Conservation (phyloP, 345 rosid species). For the Microthlaspi erraticum region DNA sequence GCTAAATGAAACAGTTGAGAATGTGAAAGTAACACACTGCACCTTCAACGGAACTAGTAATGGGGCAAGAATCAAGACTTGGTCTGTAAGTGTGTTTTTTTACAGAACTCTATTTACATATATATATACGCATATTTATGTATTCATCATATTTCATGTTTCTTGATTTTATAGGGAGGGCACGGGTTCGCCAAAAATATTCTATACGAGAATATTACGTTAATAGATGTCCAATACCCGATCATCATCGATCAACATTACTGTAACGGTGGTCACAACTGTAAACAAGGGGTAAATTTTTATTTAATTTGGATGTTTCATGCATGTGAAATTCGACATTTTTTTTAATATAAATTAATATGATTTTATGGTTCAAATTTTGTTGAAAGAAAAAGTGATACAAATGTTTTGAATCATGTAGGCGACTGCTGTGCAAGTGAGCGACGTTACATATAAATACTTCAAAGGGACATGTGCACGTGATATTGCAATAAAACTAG, state of each 20-base stretch:
- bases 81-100: neutral
- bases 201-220: conserved; percentile 19
- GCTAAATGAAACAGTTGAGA: conserved; percentile 7
- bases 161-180: conserved; percentile 15
- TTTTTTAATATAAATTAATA: too few species aligned
- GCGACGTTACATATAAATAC: conserved; percentile 21
- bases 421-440: conserved; percentile 31
- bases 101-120: neutral
- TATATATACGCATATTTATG: neutral
- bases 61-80: conserved; percentile 39
- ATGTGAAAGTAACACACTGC: conserved; percentile 18
- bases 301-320: neutral
- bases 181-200: conserved; percentile 25
- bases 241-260: conserved; percentile 37
- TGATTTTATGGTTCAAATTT: neutral
- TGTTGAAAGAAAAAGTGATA: neutral
- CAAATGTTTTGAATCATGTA: neutral
- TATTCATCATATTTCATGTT: neutral
- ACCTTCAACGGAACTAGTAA: conserved; percentile 24
- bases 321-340: too few species aligned
- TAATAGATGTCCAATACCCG: conserved; percentile 5
- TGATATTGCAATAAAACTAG: conserved; percentile 9
- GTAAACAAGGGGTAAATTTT: neutral
- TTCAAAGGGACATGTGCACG: conserved; percentile 24
- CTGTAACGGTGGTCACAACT: neutral